Evolutionary conservation across 148 eudicot species (phyloP).

Genomic region (Beta vulgaris): DNA sequence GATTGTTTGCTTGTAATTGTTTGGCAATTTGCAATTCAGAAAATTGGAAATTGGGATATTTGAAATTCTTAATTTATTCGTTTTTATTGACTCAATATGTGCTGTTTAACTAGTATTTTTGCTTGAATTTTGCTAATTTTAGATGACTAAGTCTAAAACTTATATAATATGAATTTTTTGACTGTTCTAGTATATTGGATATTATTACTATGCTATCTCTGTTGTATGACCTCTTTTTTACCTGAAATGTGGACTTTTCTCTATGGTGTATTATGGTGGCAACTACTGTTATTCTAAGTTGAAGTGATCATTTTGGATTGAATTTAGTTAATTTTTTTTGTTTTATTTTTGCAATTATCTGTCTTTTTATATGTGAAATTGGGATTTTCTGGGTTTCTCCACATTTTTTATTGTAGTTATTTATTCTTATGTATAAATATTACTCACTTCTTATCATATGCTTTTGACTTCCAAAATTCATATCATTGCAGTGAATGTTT

Average conservation of each 20-base stretch:
- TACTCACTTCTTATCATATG: not conserved
- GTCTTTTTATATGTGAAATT: not conserved
- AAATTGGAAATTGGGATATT: not conserved
- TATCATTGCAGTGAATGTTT: not conserved
- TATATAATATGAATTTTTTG: not conserved
- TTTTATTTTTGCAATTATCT: not conserved
- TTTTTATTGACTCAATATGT: not conserved
- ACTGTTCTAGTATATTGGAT: constrained; percentile 1
- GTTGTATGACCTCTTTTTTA: not conserved
- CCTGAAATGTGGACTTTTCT: constrained; percentile 13
- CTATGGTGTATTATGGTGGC: not conserved
- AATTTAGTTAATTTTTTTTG: not conserved
- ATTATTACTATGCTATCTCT: not conserved
- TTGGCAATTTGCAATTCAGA: constrained; percentile 6
- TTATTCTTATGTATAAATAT: too few relatives aligned
- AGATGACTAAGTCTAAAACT: not conserved
- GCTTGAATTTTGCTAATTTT: constrained; percentile 8
- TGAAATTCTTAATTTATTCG: not conserved
- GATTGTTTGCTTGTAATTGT: not conserved
- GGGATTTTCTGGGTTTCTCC: not conserved
- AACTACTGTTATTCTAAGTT: not conserved
- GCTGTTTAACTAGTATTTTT: constrained; percentile 6
- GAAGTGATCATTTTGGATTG: not conserved
- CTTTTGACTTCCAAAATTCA: not conserved
- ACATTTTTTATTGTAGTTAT: too few relatives aligned